These are phyloP conservation scores for Colletotrichum sp. DNA, from an alignment of 2,329 filamentous ascomycete genomes.

Conservation along the genomic window DNA sequence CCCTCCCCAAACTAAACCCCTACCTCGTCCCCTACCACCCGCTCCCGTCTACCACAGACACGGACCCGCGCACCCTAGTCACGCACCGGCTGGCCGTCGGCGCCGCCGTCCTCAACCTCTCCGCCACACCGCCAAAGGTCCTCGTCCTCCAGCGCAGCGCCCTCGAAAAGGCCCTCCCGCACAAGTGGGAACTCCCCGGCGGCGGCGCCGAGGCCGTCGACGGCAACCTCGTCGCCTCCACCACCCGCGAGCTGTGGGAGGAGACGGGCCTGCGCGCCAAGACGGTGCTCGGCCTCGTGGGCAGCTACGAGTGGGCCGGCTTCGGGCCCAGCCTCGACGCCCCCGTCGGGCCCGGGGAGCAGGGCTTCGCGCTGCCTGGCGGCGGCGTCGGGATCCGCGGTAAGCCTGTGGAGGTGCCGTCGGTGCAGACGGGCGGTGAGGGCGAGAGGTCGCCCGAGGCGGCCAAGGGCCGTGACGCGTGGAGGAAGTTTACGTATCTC, in stretches of 20 bases:
- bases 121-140: conserved; percentile 27
- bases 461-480: conserved; percentile 17
- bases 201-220: conserved; percentile 44
- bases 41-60: not conserved
- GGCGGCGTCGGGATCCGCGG: conserved; percentile 3
- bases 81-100: conserved; percentile 18
- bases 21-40: conserved; percentile 12
- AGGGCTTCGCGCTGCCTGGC: not conserved
- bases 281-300: conserved; percentile 43
- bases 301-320: conserved; percentile 20
- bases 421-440: conserved; percentile 17
- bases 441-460: not conserved
- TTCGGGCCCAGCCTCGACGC: not conserved
- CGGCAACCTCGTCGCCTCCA: conserved; percentile 47
- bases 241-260: conserved; percentile 53
- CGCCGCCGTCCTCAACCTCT: conserved; percentile 13
- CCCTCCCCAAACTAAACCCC: not conserved
- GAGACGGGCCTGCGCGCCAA: conserved; percentile 52
- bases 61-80: not conserved
- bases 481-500: conserved; percentile 40
- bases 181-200: conserved; percentile 54
- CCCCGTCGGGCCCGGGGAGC: conserved; percentile 21
- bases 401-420: not conserved
- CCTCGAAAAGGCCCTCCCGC: conserved; percentile 38
- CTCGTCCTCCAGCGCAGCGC: conserved; percentile 46